These are phyloP conservation scores for Diddensiella transvaalensis DNA, from an alignment of 805 yeast genomes.

Conservation along the genomic window DNA sequence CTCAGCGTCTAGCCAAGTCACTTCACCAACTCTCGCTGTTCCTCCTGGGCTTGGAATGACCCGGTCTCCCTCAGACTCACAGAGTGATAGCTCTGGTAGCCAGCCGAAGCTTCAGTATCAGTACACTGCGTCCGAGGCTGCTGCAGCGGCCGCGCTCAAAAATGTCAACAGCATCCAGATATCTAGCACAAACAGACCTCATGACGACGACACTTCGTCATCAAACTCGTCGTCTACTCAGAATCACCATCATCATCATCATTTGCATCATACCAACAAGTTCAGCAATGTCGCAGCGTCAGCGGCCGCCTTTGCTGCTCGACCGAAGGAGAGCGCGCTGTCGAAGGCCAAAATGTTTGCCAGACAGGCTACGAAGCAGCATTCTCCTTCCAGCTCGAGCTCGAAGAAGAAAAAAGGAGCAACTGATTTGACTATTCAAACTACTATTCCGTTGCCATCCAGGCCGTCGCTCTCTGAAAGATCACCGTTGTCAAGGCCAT, in stretches of 20 bases:
- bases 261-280: constrained; percentile 11
- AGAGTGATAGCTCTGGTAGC: constrained; percentile 10
- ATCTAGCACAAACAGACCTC: constrained; percentile 13
- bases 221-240: background rate
- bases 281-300: constrained; percentile 29
- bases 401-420: constrained; percentile 13
- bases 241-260: constrained; percentile 1
- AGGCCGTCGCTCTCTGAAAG: constrained; percentile 27
- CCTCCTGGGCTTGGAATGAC: constrained; percentile 1
- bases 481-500: constrained; percentile 34
- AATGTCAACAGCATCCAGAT: constrained; percentile 18
- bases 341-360: constrained; percentile 35
- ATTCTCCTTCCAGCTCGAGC: constrained; percentile 7
- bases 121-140: constrained; percentile 26
- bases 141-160: constrained; percentile 26
- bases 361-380: constrained; percentile 30
- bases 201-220: constrained; percentile 3
- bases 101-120: background rate
- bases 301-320: constrained; percentile 30
- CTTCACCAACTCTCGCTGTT: constrained; percentile 16
- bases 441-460: constrained; percentile 22
- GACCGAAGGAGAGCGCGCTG: constrained; percentile 24
- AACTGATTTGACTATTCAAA: constrained; percentile 28
- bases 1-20: constrained; percentile 20
- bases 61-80: constrained; percentile 1